phyloP scores from a whole-genome alignment of 2,329 filamentous ascomycete genomes.

The Phialocephala subalpina region DNA sequence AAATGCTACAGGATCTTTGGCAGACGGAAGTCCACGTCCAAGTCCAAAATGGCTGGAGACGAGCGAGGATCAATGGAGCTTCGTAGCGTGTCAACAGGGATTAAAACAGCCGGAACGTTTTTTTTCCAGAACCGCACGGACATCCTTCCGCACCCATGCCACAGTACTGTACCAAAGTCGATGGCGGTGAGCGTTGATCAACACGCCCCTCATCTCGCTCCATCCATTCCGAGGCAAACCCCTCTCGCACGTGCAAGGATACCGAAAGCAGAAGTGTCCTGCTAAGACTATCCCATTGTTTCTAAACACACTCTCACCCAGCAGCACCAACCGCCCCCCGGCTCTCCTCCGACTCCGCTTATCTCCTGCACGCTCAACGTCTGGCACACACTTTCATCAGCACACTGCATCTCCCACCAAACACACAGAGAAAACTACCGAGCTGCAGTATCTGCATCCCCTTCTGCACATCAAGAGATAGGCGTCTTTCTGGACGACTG shows the following conservation, averaged over 20 bases:
- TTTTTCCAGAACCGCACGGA: not conserved
- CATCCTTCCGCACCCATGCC: not conserved
- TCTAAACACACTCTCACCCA: not conserved
- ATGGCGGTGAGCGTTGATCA: not conserved
- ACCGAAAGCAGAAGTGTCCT: not conserved
- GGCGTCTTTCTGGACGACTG: slow-evolving; percentile 14
- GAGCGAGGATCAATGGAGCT: not conserved
- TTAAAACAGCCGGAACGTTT: not conserved
- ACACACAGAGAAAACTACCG: slow-evolving; percentile 5
- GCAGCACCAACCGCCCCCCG: slow-evolving; percentile 22
- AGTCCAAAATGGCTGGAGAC: not conserved
- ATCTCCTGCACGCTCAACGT: not conserved
- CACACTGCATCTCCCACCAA: slow-evolving; percentile 3
- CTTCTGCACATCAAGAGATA: slow-evolving; percentile 17
- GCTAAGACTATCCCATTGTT: not conserved
- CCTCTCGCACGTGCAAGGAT: not conserved
- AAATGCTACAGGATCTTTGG: not conserved
- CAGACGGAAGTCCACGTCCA: not conserved
- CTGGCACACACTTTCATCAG: slow-evolving; percentile 16
- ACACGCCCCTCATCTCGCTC: not conserved
- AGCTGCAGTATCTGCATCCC: not conserved
- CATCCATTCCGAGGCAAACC: not conserved
- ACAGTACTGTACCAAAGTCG: no score
- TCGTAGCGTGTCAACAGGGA: not conserved
- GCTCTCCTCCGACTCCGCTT: slow-evolving; percentile 15